Conservation (phyloP, 2,329 filamentous ascomycete genomes). For the Aspergillus novofumigatus region DNA sequence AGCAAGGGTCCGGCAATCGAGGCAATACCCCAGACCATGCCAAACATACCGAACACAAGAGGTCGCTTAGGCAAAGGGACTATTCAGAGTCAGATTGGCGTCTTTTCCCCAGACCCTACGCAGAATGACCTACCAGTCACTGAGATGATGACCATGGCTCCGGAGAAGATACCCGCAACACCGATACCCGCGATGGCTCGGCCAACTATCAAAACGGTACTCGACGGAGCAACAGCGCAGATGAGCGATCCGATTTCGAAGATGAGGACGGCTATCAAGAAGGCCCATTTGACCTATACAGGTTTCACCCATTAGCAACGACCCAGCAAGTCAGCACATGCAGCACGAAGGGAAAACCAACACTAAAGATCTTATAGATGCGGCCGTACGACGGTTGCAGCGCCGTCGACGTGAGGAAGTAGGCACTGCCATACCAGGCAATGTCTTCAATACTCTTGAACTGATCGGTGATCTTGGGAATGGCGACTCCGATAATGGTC, state of each 20-base stretch:
- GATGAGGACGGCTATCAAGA: slow-evolving; percentile 29
- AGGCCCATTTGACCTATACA: slow-evolving; percentile 37
- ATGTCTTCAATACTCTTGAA: slow-evolving; percentile 47
- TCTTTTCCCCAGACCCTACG: background rate
- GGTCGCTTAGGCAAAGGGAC: slow-evolving; percentile 53
- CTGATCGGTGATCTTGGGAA: slow-evolving; percentile 20
- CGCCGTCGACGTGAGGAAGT: slow-evolving; percentile 15
- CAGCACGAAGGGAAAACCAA: background rate
- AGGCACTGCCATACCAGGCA: slow-evolving; percentile 60
- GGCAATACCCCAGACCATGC: slow-evolving; percentile 55
- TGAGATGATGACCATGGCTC: slow-evolving; percentile 24
- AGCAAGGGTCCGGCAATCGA: slow-evolving; percentile 40
- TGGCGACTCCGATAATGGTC: slow-evolving; percentile 32
- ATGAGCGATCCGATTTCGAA: slow-evolving; percentile 39
- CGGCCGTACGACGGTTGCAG: slow-evolving; percentile 33
- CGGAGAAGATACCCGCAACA: slow-evolving; percentile 32
- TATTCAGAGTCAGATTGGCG: slow-evolving; percentile 5
- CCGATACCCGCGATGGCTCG: slow-evolving; percentile 36
- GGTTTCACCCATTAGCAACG: slow-evolving; percentile 32
- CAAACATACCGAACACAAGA: slow-evolving; percentile 43
- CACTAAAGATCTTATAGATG: slow-evolving; percentile 51
- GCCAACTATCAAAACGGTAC: slow-evolving; percentile 32
- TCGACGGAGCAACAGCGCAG: slow-evolving; percentile 32
- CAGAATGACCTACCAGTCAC: slow-evolving; percentile 6
- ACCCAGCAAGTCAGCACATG: slow-evolving; percentile 26